Conservation (phyloP, 495 filamentous ascomycete species). For the Astrothelium subdiscretum region DNA sequence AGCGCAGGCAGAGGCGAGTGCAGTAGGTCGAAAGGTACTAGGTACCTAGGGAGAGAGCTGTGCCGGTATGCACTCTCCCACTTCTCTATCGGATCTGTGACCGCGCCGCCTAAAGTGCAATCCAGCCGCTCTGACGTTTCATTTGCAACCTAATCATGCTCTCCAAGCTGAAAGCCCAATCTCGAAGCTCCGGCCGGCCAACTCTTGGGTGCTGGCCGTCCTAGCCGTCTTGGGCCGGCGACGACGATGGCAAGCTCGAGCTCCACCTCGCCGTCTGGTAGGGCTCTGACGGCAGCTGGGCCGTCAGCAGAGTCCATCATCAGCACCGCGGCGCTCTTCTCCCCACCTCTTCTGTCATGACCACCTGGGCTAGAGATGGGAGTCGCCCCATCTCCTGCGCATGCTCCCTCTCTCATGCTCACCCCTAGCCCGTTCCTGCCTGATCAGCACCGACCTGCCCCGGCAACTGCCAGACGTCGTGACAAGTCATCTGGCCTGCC, state of each 20-base stretch:
- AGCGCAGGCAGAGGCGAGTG: neutral
- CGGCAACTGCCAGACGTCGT: neutral
- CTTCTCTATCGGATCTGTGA: neutral
- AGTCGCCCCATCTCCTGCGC: neutral
- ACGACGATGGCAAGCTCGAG: neutral
- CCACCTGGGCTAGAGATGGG: neutral
- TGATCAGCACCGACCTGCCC: constrained; percentile 1
- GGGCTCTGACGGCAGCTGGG: neutral
- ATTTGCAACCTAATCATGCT: constrained; percentile 1
- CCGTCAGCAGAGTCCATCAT: neutral
- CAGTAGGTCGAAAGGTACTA: no score
- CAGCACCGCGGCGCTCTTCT: neutral
- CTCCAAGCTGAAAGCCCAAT: neutral
- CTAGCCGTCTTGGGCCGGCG: neutral
- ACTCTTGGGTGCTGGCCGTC: neutral
- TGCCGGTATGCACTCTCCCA: constrained; percentile 1
- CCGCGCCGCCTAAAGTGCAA: neutral
- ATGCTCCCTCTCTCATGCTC: neutral
- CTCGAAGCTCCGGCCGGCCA: neutral
- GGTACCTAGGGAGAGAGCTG: neutral
- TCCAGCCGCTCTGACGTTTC: constrained; percentile 3
- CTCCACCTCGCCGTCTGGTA: neutral
- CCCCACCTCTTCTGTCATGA: neutral
- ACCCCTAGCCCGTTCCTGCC: constrained; percentile 1
- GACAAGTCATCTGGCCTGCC: constrained; percentile 2